A percentile compares a stretch with the other conserved stretches of the same genome.
Conservation (phyloP, 2,329 filamentous ascomycete genomes). For the Cytospora paraplurivora region DNA sequence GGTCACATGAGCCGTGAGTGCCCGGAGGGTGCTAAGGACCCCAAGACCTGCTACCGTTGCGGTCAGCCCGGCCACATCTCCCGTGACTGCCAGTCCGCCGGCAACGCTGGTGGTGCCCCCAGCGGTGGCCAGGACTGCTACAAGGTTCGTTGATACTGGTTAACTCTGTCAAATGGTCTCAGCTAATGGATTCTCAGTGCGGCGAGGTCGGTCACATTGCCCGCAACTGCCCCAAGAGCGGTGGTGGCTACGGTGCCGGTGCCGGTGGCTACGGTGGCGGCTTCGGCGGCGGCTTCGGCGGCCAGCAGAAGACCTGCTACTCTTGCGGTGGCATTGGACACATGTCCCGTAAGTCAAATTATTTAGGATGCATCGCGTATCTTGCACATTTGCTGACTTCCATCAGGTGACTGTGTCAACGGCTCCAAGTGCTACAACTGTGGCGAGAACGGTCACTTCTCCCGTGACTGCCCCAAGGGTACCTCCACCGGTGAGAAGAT, state of each 20-base stretch:
- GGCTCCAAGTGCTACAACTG: constrained; percentile 99
- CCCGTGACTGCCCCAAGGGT: constrained; percentile 94
- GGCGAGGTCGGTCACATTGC: constrained; percentile 96
- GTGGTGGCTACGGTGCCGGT: constrained; percentile 50
- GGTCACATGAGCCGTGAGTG: constrained; percentile 68
- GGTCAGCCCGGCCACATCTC: constrained; percentile 87
- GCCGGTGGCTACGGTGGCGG: constrained; percentile 51
- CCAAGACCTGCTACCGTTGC: constrained; percentile 75
- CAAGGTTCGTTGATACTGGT: constrained; percentile 57
- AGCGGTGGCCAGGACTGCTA: constrained; percentile 74
- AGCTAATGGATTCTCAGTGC: constrained; percentile 56
- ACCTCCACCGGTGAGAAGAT: constrained; percentile 85
- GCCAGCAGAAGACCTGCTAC: constrained; percentile 83
- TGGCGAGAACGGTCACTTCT: constrained; percentile 89
- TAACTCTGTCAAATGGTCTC: constrained; percentile 2
- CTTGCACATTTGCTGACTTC: not conserved
- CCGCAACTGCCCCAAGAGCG: constrained; percentile 77
- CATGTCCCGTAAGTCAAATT: constrained; percentile 73
- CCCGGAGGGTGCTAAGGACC: constrained; percentile 85
- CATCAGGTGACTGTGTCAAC: constrained; percentile 85
- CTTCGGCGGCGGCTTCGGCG: constrained; percentile 50
- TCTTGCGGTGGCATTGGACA: constrained; percentile 96
- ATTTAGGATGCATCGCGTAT: not conserved
- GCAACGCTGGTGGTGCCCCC: constrained; percentile 47
- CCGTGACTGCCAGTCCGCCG: constrained; percentile 71